phyloP scores from a whole-genome alignment of 1,284 basidiomycete genomes.

The Ganoderma sinense region DNA sequence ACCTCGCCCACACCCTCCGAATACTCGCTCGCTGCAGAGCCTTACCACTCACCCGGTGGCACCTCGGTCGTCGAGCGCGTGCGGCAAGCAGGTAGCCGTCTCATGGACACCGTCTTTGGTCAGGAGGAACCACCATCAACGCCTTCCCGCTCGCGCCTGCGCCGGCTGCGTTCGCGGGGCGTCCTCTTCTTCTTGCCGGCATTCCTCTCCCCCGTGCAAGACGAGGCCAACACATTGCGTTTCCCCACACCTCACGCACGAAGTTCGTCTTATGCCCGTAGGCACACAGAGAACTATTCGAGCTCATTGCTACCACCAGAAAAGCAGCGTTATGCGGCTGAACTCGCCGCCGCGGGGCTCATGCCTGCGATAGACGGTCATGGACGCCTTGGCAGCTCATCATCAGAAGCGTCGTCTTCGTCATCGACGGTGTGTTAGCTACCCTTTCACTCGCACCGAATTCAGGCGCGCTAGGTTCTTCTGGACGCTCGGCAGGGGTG shows the following conservation, averaged over 20 bases:
- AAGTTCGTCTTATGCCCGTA: constrained; percentile 35
- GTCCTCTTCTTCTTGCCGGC: constrained; percentile 85
- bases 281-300: constrained; percentile 19
- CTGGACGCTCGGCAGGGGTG: constrained; percentile 4
- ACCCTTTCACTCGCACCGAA: not conserved
- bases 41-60: constrained; percentile 24
- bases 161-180: constrained; percentile 61
- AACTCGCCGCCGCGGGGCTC: constrained; percentile 34
- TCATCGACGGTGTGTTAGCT: constrained; percentile 28
- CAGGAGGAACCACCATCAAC: constrained; percentile 40
- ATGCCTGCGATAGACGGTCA: constrained; percentile 22
- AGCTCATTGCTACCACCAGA: constrained; percentile 42
- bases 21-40: constrained; percentile 46
- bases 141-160: constrained; percentile 53
- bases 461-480: constrained; percentile 21
- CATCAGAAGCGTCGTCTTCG: constrained; percentile 22
- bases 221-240: constrained; percentile 45
- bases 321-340: constrained; percentile 43
- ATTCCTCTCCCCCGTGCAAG: constrained; percentile 67
- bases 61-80: constrained; percentile 51
- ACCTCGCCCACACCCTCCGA: constrained; percentile 64
- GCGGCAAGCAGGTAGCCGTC: constrained; percentile 61
- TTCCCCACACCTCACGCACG: constrained; percentile 39
- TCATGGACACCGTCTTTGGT: constrained; percentile 54
- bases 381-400: constrained; percentile 26